phyloP scores from a whole-genome alignment of 805 yeast species.

The Naumovozyma dairenensis region DNA sequence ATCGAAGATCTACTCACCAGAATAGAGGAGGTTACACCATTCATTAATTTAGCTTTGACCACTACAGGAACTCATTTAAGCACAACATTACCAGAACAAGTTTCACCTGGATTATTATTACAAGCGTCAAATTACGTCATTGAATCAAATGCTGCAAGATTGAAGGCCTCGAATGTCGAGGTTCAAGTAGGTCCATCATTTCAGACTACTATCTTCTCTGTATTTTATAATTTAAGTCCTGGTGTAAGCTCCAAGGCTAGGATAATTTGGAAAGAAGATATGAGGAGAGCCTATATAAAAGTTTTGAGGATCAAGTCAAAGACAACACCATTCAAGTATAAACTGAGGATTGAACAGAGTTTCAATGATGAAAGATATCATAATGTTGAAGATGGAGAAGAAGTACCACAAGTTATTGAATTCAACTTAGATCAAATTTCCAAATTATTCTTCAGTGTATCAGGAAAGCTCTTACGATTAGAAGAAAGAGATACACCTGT shows the following conservation, averaged over 20 bases:
- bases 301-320: slow-evolving; percentile 27
- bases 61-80: slow-evolving; percentile 59
- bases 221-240: slow-evolving; percentile 50
- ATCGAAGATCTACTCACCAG: slow-evolving; percentile 40
- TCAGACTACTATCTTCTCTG: slow-evolving; percentile 45
- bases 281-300: slow-evolving; percentile 43
- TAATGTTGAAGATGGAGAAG: slow-evolving; percentile 40
- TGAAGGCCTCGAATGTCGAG: neutral
- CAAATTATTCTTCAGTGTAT: slow-evolving; percentile 56
- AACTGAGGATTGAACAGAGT: slow-evolving; percentile 41
- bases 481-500: slow-evolving; percentile 60
- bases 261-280: slow-evolving; percentile 66
- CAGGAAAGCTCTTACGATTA: slow-evolving; percentile 53
- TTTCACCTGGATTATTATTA: slow-evolving; percentile 58
- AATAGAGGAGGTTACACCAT: slow-evolving; percentile 61
- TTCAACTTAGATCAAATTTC: slow-evolving; percentile 36
- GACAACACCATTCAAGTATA: slow-evolving; percentile 31
- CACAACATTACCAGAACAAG: slow-evolving; percentile 38
- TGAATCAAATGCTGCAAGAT: slow-evolving; percentile 8
- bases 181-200: slow-evolving; percentile 51
- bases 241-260: slow-evolving; percentile 22
- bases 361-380: slow-evolving; percentile 68
- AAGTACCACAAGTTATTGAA: slow-evolving; percentile 26
- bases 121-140: slow-evolving; percentile 45
- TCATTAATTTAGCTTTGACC: slow-evolving; percentile 52